Evolutionary conservation across 495 filamentous ascomycete genomes (phyloP).

Genomic region (Hyaloscypha finlandica): DNA sequence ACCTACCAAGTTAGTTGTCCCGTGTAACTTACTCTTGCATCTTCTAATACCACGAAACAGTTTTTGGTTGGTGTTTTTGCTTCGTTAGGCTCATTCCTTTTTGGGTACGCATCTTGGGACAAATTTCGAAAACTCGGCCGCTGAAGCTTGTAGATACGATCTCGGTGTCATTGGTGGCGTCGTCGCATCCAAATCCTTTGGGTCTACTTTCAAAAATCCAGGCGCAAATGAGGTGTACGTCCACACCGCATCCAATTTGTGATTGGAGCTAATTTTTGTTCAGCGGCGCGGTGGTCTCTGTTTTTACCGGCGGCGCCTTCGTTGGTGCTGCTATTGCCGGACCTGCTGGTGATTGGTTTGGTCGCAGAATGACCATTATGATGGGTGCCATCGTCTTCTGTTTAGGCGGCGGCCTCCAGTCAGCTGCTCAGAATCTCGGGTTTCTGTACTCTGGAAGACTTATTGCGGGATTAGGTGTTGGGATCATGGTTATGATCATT

Average conservation of each 20-base stretch:
- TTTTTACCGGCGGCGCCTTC: slow-evolving; percentile 34
- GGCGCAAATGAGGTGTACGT: slow-evolving; percentile 45
- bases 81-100: slow-evolving; percentile 60
- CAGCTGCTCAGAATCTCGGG: slow-evolving; percentile 37
- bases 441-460: slow-evolving; percentile 45
- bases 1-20: too few relatives aligned
- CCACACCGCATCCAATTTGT: neutral
- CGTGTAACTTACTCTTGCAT: too few relatives aligned
- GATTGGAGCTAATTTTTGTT: neutral
- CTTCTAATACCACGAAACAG: slow-evolving; percentile 30
- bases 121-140: neutral
- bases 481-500: slow-evolving; percentile 52
- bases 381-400: slow-evolving; percentile 38
- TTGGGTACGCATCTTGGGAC: slow-evolving; percentile 40
- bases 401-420: slow-evolving; percentile 41
- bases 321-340: slow-evolving; percentile 42
- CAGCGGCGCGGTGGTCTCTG: slow-evolving; percentile 14
- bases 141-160: slow-evolving; percentile 15
- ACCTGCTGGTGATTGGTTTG: slow-evolving; percentile 38
- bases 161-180: slow-evolving; percentile 61
- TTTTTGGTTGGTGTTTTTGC: slow-evolving; percentile 65
- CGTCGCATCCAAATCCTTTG: slow-evolving; percentile 15
- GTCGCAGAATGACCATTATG: slow-evolving; percentile 39
- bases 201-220: slow-evolving; percentile 31
- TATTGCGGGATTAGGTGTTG: slow-evolving; percentile 54